These are phyloP conservation scores for Wickerhamiella australiensis DNA, from an alignment of 805 yeast genomes.

Conservation along the genomic window DNA sequence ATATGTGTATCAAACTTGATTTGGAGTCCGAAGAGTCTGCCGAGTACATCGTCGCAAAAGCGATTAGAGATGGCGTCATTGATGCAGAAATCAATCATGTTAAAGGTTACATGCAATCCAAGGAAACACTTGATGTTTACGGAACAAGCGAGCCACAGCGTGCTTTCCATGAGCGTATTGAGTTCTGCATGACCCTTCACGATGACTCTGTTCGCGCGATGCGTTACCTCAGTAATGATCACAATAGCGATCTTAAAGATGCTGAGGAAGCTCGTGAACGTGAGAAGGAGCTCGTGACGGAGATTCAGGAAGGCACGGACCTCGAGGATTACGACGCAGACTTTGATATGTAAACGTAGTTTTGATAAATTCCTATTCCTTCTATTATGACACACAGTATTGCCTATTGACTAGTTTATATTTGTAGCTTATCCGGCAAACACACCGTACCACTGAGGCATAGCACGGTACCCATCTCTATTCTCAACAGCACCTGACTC, in stretches of 20 bases:
- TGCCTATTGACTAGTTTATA: too few species aligned
- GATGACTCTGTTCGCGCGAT: slow-evolving; percentile 88
- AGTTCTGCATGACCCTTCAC: slow-evolving; percentile 79
- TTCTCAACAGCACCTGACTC: background rate
- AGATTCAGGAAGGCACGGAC: slow-evolving; percentile 34
- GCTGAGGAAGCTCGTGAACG: slow-evolving; percentile 47
- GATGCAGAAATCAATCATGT: slow-evolving; percentile 90
- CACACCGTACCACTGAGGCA: slow-evolving; percentile 6
- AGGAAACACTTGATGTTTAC: slow-evolving; percentile 75
- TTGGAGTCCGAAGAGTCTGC: slow-evolving; percentile 92
- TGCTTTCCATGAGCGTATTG: slow-evolving; percentile 85
- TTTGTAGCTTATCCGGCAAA: background rate
- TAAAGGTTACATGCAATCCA: slow-evolving; percentile 80
- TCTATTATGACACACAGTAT: too few species aligned
- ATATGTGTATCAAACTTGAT: slow-evolving; percentile 82
- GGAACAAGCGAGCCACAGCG: slow-evolving; percentile 77
- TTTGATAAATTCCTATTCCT: too few species aligned
- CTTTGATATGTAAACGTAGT: slow-evolving; percentile 23
- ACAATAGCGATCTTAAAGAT: slow-evolving; percentile 38
- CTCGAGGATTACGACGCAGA: slow-evolving; percentile 34
- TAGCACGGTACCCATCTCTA: slow-evolving; percentile 4
- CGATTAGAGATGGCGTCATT: slow-evolving; percentile 93
- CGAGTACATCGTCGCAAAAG: slow-evolving; percentile 92
- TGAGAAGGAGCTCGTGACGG: slow-evolving; percentile 38
- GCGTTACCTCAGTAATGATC: slow-evolving; percentile 66